These are phyloP conservation scores for Elsinoe fawcettii DNA, from an alignment of 2,329 filamentous ascomycete species.

Conservation along the genomic window DNA sequence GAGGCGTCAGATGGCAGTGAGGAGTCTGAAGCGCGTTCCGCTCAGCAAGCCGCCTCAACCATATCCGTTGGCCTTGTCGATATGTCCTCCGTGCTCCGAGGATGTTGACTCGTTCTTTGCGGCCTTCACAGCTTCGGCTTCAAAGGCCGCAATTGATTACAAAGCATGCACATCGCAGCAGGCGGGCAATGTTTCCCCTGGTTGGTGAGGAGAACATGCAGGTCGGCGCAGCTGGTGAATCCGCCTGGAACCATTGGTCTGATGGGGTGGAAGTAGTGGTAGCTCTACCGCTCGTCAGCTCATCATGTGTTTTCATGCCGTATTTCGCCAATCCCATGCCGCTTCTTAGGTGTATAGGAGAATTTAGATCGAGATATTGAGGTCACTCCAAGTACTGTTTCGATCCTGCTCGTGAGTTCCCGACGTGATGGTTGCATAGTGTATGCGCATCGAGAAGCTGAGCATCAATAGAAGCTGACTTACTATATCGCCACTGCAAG, in stretches of 20 bases:
- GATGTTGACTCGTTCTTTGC: not conserved
- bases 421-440: not conserved
- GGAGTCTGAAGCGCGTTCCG: no score
- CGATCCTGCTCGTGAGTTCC: not conserved
- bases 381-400: not conserved
- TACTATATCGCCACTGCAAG: not conserved
- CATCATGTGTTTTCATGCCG: not conserved
- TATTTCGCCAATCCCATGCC: no score
- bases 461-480: not conserved
- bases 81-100: not conserved
- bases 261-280: not conserved
- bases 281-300: not conserved
- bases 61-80: not conserved
- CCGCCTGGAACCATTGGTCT: not conserved
- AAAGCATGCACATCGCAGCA: not conserved
- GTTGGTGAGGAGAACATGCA: not conserved
- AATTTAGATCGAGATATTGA: no score
- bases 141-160: not conserved
- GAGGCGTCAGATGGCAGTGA: no score
- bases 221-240: not conserved
- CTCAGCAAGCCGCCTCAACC: not conserved
- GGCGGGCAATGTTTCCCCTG: conserved; percentile 2
- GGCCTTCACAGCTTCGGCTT: not conserved
- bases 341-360: no score
- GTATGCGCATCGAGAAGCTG: not conserved